Evolutionary conservation across 805 yeast species (phyloP), one percentile per base, ranked within the genome.

Genomic region (Saccharomycopsis fermentans): DNA sequence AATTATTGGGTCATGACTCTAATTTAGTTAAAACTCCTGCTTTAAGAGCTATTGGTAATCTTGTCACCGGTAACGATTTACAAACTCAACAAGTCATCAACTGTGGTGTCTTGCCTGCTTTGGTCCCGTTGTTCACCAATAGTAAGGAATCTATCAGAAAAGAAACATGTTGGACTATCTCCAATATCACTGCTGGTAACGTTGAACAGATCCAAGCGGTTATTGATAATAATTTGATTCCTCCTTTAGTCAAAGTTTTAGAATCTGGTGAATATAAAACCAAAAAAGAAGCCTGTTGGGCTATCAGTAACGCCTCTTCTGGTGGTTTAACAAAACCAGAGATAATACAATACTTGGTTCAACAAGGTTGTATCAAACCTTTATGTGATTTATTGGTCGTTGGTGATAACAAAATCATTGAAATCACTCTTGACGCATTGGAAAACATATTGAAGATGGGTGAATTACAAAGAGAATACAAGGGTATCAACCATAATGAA

Each of bases 221-320:
- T 55, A 91, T 94, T 67, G 96, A 91, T 70, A 85, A 92, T 62
- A 94, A 94, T 74, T 78, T 94, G 70, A 84, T 94, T 64, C 99
- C 98, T 47, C 96, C 91, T 60, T 80, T 89, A 64, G 84, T 94
- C 66, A 84, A 90, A 70, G 74, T 85, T 63, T 79, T 94, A 71
- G 75, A 80, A 47, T 79, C 81, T 58, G 97, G 94, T 62, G 98
- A 92, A 69, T 91, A 90, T 77, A 91, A 90, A 77, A 92, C 98
- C 37, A 88, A 88, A 71, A 94, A 92, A 73, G 99, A 94, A 77
- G 99, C 99, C 3, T 92, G 98, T 78, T 94, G 99, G 99, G 98
- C 98, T 37, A 87, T 94, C 65, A 90, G 97, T 32, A 94, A 94
- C 71, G 98, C 99, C 40, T 88, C 97, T 17, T 87, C 97, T 9